These are phyloP conservation scores for Aspergillus amoenus DNA, from an alignment of 2,329 filamentous ascomycete species.

Conservation along the genomic window DNA sequence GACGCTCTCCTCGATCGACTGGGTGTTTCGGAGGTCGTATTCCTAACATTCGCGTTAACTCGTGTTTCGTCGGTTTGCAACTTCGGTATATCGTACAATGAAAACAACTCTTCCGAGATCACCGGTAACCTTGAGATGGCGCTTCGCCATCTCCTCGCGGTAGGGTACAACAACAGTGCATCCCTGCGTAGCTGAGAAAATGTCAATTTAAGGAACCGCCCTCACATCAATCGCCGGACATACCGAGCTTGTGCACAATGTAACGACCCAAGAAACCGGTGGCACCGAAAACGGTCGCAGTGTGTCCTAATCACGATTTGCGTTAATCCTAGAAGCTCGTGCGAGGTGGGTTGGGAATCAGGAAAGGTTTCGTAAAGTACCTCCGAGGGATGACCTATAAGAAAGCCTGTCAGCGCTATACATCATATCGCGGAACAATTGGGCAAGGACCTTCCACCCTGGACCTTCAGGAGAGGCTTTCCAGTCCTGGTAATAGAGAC, in stretches of 20 bases:
- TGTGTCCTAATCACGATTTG: slow-evolving; percentile 66
- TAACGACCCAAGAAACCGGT: slow-evolving; percentile 95
- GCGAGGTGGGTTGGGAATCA: slow-evolving; percentile 18
- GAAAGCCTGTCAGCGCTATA: slow-evolving; percentile 23
- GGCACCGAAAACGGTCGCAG: slow-evolving; percentile 95
- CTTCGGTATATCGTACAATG: slow-evolving; percentile 55
- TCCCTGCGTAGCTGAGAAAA: slow-evolving; percentile 74
- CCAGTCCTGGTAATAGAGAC: slow-evolving; percentile 92
- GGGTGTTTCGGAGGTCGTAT: slow-evolving; percentile 90
- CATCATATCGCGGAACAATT: slow-evolving; percentile 15
- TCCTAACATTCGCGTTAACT: slow-evolving; percentile 58
- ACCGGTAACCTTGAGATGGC: slow-evolving; percentile 93
- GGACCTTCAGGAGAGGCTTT: slow-evolving; percentile 85
- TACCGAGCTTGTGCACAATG: slow-evolving; percentile 92
- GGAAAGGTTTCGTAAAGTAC: slow-evolving; percentile 49
- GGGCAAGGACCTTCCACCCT: slow-evolving; percentile 77
- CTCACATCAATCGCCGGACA: slow-evolving; percentile 19
- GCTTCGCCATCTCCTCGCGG: slow-evolving; percentile 96
- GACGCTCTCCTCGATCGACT: slow-evolving; percentile 94
- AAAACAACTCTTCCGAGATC: slow-evolving; percentile 89
- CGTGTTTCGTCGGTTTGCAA: neutral
- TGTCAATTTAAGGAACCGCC: slow-evolving; percentile 33
- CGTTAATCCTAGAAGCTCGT: slow-evolving; percentile 24
- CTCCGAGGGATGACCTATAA: slow-evolving; percentile 77
- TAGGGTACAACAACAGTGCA: slow-evolving; percentile 91